Evolutionary conservation across 73 alveolate species (phyloP).

Genomic region (Paramecium tetraurelia): DNA sequence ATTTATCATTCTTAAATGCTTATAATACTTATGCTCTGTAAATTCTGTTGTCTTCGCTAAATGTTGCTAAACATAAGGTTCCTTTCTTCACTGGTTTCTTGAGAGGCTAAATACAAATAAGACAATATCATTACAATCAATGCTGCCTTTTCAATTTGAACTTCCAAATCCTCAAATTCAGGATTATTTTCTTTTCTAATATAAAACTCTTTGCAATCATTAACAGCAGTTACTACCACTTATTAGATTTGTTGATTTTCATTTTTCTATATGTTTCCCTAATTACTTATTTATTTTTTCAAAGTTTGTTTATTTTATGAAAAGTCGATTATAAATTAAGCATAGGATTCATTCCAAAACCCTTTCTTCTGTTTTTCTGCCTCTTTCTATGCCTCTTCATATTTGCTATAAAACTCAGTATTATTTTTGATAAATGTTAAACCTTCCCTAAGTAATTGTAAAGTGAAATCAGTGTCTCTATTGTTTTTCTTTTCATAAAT

Average conservation of each 20-base stretch:
- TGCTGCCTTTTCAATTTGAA: neutral
- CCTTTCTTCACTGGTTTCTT: slow-evolving; percentile 40
- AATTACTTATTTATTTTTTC: neutral
- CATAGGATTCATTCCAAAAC: slow-evolving; percentile 18
- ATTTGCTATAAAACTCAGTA: neutral
- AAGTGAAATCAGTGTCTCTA: neutral
- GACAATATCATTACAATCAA: neutral
- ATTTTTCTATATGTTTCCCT: neutral
- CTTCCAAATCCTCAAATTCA: neutral
- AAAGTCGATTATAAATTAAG: neutral
- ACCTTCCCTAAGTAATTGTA: neutral
- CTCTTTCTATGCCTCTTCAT: neutral
- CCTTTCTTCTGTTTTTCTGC: neutral
- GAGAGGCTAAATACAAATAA: neutral
- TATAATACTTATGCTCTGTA: neutral
- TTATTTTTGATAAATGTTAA: neutral
- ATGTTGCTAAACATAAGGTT: slow-evolving; percentile 29
- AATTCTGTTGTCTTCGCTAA: neutral
- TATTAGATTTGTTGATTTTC: neutral
- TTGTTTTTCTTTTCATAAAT: neutral
- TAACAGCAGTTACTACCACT: neutral
- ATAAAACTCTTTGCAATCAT: slow-evolving; percentile 30
- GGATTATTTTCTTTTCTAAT: neutral
- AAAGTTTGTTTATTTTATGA: neutral
- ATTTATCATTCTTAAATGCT: neutral